Conservation (phyloP, 768 basidiomycete genomes). For the Tulasnella sp. region DNA sequence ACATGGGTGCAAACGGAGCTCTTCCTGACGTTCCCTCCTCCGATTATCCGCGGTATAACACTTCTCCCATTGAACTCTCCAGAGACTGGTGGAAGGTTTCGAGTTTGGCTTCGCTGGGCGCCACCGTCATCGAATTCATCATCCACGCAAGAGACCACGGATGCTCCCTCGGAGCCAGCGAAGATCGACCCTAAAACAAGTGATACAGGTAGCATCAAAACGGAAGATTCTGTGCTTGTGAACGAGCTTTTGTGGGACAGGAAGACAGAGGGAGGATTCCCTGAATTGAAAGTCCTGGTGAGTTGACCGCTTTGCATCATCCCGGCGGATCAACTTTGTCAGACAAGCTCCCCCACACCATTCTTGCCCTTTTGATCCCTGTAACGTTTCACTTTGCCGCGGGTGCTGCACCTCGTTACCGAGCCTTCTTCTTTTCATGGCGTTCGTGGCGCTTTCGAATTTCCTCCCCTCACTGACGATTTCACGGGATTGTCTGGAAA, state of each 20-base stretch:
- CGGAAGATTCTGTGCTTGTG: neutral
- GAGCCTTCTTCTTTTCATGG: neutral
- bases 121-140: conserved; percentile 34
- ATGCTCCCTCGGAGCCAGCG: neutral
- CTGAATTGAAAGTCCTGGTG: conserved; percentile 81
- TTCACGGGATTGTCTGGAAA: conserved; percentile 12
- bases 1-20: conserved; percentile 93
- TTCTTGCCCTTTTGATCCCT: too few species aligned
- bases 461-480: conserved; percentile 7
- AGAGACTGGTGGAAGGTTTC: conserved; percentile 85
- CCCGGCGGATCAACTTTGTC: neutral
- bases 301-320: conserved; percentile 33
- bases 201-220: neutral
- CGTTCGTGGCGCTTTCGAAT: neutral
- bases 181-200: neutral
- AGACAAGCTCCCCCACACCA: too few species aligned
- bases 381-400: neutral
- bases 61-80: conserved; percentile 70
- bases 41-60: conserved; percentile 59
- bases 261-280: conserved; percentile 87
- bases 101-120: conserved; percentile 67
- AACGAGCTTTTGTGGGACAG: conserved; percentile 72
- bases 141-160: conserved; percentile 35
- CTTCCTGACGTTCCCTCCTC: conserved; percentile 84
- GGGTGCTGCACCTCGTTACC: neutral